Evolutionary conservation across 305 asterid genomes (phyloP), one percentile per base, ranked within the genome.

Genomic region (Fraxinus baroniana): DNA sequence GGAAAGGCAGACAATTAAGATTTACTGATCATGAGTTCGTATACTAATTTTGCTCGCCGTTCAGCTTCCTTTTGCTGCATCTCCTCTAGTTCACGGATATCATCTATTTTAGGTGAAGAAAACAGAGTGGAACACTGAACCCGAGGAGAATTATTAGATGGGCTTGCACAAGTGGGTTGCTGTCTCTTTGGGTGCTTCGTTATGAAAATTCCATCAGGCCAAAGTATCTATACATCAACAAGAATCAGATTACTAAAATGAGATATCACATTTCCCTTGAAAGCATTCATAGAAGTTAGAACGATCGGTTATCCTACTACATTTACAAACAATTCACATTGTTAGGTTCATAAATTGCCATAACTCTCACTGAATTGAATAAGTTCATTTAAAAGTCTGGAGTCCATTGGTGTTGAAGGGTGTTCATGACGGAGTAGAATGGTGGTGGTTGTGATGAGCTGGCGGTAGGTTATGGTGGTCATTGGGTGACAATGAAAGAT

Each of bases 131-230:
- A 78, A 37, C 88, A 60, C 85, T 78, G 89, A 83, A 81, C 87
- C 81, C 76, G 84, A 28, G 88, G 81, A 75, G 91, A 83, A 86
- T 64, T 80, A 55, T 70, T 33, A 46, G 97, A 84, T 52, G 93
- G 88, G 80, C 88, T 87, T 62, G 84, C 81, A 80, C 91, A 87
- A 64, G 92, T 78, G 80, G 97, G 93, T 78, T 83, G 91, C 84
- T 85, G 93, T 79, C 98, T 90, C 81, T 87, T 90, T 37, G 99
- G 98, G 89, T 93, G 98, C 91, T 93, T 97, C 76, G 99, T 97
- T 72, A 97, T 86, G 91, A 97, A 97, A 84, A 95, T 91, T 70
- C 98, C 98, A 88, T 95, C 98, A 66, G 97, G 98, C 98, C 98
- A 97, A 77, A 97, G 93, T 86, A 95, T 92, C 99, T 97, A 86